These are phyloP conservation scores for Amniculicola lignicola DNA, from an alignment of 495 filamentous ascomycete species.

Conservation along the genomic window DNA sequence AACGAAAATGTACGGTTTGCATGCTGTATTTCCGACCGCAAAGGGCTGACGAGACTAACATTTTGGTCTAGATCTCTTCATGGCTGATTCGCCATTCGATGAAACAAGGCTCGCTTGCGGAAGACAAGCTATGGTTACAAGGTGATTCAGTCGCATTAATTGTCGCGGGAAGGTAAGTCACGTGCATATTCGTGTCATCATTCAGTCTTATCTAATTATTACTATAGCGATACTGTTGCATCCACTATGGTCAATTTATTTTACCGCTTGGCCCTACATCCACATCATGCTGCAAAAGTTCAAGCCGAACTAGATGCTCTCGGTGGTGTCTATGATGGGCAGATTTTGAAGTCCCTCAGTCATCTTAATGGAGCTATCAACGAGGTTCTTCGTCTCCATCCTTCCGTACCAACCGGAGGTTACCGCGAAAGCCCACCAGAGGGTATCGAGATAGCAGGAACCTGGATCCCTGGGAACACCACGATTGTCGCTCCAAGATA, in stretches of 20 bases:
- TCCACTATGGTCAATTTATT: constrained; percentile 10
- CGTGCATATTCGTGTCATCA: background rate
- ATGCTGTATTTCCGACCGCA: background rate
- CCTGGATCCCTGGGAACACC: constrained; percentile 13
- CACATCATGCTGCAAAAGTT: background rate
- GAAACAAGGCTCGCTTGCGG: background rate
- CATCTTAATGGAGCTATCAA: constrained; percentile 17
- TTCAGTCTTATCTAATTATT: too few species aligned
- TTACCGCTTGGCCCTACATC: constrained; percentile 8
- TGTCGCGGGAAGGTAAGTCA: constrained; percentile 12
- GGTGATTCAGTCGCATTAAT: background rate
- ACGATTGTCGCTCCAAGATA: constrained; percentile 13
- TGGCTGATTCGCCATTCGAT: background rate
- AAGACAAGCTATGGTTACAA: background rate
- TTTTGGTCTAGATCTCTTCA: background rate
- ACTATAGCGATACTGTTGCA: constrained; percentile 1
- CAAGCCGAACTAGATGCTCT: background rate
- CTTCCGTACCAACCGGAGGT: constrained; percentile 3
- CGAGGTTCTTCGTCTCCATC: constrained; percentile 22
- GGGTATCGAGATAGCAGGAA: constrained; percentile 10
- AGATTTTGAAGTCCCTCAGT: background rate
- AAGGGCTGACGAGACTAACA: background rate
- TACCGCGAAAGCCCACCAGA: background rate
- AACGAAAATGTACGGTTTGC: background rate
- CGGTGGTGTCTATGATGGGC: background rate